Evolutionary conservation across 441 rosid species (phyloP).

Genomic region (Mallotus japonicus): DNA sequence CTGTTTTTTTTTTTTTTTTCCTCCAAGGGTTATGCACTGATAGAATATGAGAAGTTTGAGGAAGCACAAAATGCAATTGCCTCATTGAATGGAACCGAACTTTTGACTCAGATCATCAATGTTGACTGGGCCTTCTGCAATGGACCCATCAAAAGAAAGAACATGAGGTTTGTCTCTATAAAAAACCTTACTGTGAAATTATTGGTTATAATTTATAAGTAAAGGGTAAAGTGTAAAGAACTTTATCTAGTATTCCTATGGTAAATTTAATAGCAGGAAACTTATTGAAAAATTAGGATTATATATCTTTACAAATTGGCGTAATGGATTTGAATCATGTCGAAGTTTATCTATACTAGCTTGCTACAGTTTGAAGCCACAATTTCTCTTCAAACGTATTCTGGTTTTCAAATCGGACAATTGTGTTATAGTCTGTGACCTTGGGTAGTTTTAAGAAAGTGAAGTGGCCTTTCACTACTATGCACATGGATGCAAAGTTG

Average conservation of each 20-base stretch:
- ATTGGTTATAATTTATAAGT: background rate
- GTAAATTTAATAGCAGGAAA: background rate
- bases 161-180: constrained; percentile 56
- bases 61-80: constrained; percentile 86
- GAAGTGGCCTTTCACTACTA: background rate
- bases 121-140: constrained; percentile 97
- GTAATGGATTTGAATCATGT: background rate
- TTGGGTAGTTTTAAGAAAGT: background rate
- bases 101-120: constrained; percentile 61
- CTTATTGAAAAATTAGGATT: background rate
- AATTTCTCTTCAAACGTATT: background rate
- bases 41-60: constrained; percentile 84
- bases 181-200: constrained; percentile 4
- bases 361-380: background rate
- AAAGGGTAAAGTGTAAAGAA: background rate
- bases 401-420: background rate
- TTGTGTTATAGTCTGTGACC: background rate
- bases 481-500: background rate
- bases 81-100: constrained; percentile 72
- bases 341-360: no score
- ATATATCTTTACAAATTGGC: background rate
- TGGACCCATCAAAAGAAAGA: constrained; percentile 78
- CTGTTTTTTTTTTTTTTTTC: background rate
- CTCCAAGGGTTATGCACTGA: constrained; percentile 88
- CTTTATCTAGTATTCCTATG: background rate